These are phyloP conservation scores for Starmerella kuoi DNA, from an alignment of 805 yeast species.

Conservation along the genomic window DNA sequence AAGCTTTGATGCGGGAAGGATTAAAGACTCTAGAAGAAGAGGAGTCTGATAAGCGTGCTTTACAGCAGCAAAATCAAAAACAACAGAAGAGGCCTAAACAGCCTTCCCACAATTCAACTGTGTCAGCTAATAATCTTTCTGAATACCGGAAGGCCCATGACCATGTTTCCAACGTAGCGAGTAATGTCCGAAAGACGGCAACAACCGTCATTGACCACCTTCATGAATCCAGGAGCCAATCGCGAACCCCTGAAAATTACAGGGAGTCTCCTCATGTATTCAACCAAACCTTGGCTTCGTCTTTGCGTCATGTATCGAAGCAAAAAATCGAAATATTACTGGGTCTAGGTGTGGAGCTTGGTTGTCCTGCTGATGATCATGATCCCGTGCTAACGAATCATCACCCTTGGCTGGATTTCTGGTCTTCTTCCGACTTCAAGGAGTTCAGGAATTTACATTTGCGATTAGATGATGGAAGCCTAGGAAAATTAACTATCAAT, in stretches of 20 bases:
- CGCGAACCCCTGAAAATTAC: background rate
- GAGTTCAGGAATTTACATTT: constrained; percentile 16
- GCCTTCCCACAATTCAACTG: background rate
- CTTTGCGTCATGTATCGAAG: constrained; percentile 5
- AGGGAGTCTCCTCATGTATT: background rate
- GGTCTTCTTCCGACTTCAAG: constrained; percentile 14
- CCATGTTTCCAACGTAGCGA: background rate
- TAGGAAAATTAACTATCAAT: constrained; percentile 22
- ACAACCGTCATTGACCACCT: background rate
- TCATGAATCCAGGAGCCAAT: background rate
- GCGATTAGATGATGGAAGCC: constrained; percentile 4
- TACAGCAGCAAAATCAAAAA: background rate
- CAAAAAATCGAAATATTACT: constrained; percentile 8
- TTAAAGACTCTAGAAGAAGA: constrained; percentile 1
- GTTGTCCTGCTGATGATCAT: constrained; percentile 9
- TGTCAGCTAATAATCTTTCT: background rate
- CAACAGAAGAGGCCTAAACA: background rate
- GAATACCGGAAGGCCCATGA: background rate
- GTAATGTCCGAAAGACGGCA: background rate
- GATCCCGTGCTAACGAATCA: constrained; percentile 3
- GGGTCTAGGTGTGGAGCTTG: constrained; percentile 14
- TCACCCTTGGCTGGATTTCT: constrained; percentile 22
- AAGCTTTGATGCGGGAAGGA: constrained; percentile 10
- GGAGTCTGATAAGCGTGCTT: background rate
- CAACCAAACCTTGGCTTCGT: constrained; percentile 1